Evolutionary conservation across 2,329 filamentous ascomycete genomes (phyloP).

Genomic region (Aspergillus felis): DNA sequence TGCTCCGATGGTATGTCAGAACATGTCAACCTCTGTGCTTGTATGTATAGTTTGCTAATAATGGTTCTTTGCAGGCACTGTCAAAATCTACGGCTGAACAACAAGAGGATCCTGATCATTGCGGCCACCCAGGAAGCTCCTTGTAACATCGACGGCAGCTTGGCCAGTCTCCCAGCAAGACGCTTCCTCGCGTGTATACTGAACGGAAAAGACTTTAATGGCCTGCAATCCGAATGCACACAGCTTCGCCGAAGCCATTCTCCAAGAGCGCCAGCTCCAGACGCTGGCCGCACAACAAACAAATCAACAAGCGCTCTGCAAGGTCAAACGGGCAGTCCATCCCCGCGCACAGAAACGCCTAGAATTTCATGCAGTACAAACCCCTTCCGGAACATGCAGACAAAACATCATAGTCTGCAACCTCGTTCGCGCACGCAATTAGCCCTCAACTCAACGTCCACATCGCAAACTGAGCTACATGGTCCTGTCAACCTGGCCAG

Average conservation of each 20-base stretch:
- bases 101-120: background rate
- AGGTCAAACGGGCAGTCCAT: background rate
- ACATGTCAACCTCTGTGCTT: background rate
- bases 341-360: background rate
- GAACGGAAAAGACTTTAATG: background rate
- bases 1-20: constrained; percentile 38
- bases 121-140: background rate
- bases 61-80: background rate
- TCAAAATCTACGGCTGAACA: constrained; percentile 2
- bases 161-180: background rate
- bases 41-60: background rate
- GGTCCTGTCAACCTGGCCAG: background rate
- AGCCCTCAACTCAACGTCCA: background rate
- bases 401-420: too few relatives aligned
- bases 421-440: background rate
- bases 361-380: background rate
- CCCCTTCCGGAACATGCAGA: too few relatives aligned
- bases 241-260: background rate
- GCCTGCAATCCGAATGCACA: background rate
- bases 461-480: background rate
- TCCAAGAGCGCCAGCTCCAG: background rate
- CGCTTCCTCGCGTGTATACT: background rate
- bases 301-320: background rate
- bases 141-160: background rate
- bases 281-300: background rate